Percentiles rank a stretch among this genome's conserved stretches.
These are phyloP conservation scores for Botryotinia convoluta DNA, from an alignment of 2,329 filamentous ascomycete genomes.

Conservation along the genomic window DNA sequence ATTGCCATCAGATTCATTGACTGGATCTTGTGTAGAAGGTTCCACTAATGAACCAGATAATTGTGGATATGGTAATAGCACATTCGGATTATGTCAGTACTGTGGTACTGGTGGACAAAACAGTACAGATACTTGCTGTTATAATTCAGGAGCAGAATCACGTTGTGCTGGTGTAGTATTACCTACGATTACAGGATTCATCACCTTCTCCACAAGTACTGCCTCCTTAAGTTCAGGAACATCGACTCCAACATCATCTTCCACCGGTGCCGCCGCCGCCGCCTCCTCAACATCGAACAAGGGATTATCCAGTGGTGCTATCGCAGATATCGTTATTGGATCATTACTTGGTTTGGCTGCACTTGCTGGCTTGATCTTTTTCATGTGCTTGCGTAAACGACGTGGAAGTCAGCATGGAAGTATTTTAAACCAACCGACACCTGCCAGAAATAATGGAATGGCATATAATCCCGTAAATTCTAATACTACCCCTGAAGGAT, in stretches of 20 bases:
- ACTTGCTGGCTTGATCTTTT: constrained; percentile 65
- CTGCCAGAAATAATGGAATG: constrained; percentile 52
- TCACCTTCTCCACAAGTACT: constrained; percentile 57
- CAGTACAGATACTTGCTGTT: constrained; percentile 92
- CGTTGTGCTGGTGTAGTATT: constrained; percentile 75
- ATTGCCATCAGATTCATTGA: constrained; percentile 75
- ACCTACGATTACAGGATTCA: constrained; percentile 69
- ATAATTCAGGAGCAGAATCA: constrained; percentile 70
- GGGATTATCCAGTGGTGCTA: constrained; percentile 76
- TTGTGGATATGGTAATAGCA: constrained; percentile 76
- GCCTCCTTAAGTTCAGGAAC: constrained; percentile 49
- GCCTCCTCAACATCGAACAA: constrained; percentile 27
- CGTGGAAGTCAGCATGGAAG: constrained; percentile 62
- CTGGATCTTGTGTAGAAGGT: constrained; percentile 71
- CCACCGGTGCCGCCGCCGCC: constrained; percentile 17
- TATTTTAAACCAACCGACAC: constrained; percentile 88
- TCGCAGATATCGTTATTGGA: constrained; percentile 88
- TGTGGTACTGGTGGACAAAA: constrained; percentile 82
- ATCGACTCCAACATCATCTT: constrained; percentile 27
- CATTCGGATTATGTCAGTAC: constrained; percentile 78
- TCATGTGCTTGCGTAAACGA: constrained; percentile 54
- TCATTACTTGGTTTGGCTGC: constrained; percentile 68
- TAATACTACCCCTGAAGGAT: constrained; percentile 47
- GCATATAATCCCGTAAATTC: constrained; percentile 42
- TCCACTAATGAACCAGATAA: constrained; percentile 78